These are phyloP conservation scores for Aureobasidium sp. DNA, from an alignment of 2,329 filamentous ascomycete genomes.

Conservation along the genomic window DNA sequence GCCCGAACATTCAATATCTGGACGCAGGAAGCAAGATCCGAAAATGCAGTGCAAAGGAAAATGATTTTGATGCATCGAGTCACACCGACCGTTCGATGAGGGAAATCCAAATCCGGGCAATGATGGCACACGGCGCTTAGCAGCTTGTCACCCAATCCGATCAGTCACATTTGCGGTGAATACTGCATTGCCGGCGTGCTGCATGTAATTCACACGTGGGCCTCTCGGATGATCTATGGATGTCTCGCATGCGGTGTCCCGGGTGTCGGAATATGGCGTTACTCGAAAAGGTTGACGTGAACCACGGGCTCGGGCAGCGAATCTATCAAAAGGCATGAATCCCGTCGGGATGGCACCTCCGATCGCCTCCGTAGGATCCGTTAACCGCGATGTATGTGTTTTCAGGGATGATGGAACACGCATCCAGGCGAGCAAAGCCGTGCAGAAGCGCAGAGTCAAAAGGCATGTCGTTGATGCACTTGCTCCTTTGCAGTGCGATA, in stretches of 20 bases:
- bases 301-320: neutral
- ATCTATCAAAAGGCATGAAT: neutral
- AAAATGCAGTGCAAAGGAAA: neutral
- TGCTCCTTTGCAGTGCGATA: neutral
- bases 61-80: neutral
- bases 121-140: conserved; percentile 4
- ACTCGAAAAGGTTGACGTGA: neutral
- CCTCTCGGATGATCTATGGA: neutral
- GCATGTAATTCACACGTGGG: conserved; percentile 10
- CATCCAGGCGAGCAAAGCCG: conserved; percentile 7
- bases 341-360: neutral
- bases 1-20: neutral
- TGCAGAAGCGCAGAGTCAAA: neutral
- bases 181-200: neutral
- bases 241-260: conserved; percentile 11
- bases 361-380: neutral
- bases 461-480: neutral
- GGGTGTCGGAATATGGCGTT: neutral
- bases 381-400: neutral
- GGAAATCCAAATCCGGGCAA: neutral
- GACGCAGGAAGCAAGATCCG: neutral
- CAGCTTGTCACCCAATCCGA: neutral
- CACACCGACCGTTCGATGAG: neutral
- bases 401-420: neutral
- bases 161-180: neutral